A percentile compares a stretch with the other conserved stretches of the same genome.
Conservation (phyloP, 108 stramenopile genomes). For the Asterionellopsis glacialis region DNA sequence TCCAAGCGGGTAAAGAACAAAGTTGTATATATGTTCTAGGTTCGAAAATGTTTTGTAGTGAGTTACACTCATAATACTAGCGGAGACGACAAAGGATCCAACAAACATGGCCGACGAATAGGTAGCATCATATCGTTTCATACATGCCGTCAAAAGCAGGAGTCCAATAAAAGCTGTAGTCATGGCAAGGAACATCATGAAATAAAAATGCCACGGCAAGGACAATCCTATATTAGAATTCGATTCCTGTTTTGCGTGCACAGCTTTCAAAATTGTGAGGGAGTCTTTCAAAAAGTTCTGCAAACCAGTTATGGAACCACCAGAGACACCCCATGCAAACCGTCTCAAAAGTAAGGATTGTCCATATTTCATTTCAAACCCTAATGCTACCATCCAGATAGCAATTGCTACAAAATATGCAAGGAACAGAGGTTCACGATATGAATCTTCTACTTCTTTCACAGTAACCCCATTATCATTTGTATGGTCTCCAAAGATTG, state of each 20-base stretch:
- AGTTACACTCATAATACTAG: conserved; percentile 37
- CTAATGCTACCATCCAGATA: conserved; percentile 34
- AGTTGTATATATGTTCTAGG: conserved; percentile 16
- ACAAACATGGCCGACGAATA: conserved; percentile 58
- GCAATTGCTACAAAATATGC: conserved; percentile 46
- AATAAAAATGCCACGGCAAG: background rate
- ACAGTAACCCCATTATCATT: conserved; percentile 50
- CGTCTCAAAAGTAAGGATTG: background rate
- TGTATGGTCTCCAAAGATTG: conserved; percentile 82
- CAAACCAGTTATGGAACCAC: conserved; percentile 38
- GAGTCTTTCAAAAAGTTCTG: conserved; percentile 57
- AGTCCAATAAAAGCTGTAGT: conserved; percentile 36
- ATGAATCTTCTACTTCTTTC: conserved; percentile 68
- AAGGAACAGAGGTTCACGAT: conserved; percentile 45
- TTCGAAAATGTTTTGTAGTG: conserved; percentile 51
- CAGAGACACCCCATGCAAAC: conserved; percentile 21
- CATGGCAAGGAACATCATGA: conserved; percentile 29
- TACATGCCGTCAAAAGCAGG: conserved; percentile 40
- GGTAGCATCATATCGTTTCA: conserved; percentile 57
- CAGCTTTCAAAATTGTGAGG: conserved; percentile 31
- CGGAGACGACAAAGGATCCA: conserved; percentile 43
- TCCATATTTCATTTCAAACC: conserved; percentile 26
- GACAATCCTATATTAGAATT: background rate
- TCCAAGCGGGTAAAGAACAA: conserved; percentile 40
- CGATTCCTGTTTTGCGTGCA: background rate